Evolutionary conservation across 2,329 filamentous ascomycete genomes (phyloP), one percentile per base, ranked within the genome.

Genomic region (Neofusicoccum sp.): DNA sequence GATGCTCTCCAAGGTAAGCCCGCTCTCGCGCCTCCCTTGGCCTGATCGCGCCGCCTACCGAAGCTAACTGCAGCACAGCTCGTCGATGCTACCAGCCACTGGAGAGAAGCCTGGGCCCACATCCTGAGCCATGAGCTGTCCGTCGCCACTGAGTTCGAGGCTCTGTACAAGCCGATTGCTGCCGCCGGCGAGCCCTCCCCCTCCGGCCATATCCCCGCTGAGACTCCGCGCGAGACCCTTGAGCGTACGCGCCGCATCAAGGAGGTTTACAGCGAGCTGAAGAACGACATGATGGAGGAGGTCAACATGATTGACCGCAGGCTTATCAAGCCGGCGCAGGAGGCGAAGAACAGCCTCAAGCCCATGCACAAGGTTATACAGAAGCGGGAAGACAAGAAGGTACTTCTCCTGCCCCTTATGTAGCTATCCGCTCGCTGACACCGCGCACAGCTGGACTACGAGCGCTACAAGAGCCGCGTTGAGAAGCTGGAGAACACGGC

Each of bases 331-430:
- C 90, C 91, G 0, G 89, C 89, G 3, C 85, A 85, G 63, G 84
- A 89, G 59, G 89, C 89, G 6, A 89, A 87, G 70, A 86, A 89
- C 59, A 85, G 80, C 61, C 82, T 94, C 64, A 85, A 88, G 67
- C 87, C 89, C 2, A 82, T 95, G 73, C 88, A 90, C 71, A 95
- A 93, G 78, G 89, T 88, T 1, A 91, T 96, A 71, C 95, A 94
- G 78, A 93, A 92, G 76, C 83, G 92, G 50, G 91, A 95, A 72
- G 90, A 93, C 70, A 91, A 88, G 77, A 89, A 92, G 78, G 83
- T 84, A 64, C 8, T 67, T 64, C 28, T 28, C 37, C 41, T 9
- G 29, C 16, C 6, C 31, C 33, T 8, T 47, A 14, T 54, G 33
- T n/a, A 34, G 44, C 67, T 73, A 34, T 71, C 65, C n/a, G 52